Evolutionary conservation across 495 filamentous ascomycete genomes (phyloP), one percentile per base, ranked within the genome.

Genomic region (Talaromyces liani): DNA sequence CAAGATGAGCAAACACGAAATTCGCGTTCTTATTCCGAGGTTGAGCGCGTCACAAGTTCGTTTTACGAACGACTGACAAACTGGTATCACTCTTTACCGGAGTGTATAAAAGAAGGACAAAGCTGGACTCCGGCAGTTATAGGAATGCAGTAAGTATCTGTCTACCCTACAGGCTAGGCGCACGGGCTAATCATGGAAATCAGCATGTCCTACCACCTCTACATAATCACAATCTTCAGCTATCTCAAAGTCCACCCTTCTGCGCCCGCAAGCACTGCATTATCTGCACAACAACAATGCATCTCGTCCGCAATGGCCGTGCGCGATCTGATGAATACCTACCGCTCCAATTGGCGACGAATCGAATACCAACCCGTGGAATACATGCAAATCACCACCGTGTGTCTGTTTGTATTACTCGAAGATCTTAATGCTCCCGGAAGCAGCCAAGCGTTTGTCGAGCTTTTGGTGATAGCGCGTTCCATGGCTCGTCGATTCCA

Each of bases 241-340:
- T 62, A 49, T 5, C 39, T 62, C 60, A 62, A 62, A 62, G 22
- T 22, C 20, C 60, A 62, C 20, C 60, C 60, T 31, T 62, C 60
- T 9, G 18, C 45, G 7, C 60, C 41, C 3, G 27, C 27, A n/a
- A 29, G n/a, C 27, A 45, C 45, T 1, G 39, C 45, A 9, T 51
- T 18, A 25, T 18, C 45, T 20, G 65, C 53, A 8, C 65, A 65
- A 62, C 54, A 58, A 25, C 63, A 60, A 7, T 72, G 71, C 45
- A 31, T 69, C 62, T 29, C 57, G 14, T 67, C 69, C 2, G 71
- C 69, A 16, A 66, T 68, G 29, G 69, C 72, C 25, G 73, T 75
- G 45, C 72, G 72, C 6, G 34, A 39, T 5, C 14, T 68, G 0
- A 29, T 70, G 20, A 63, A 66, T 16, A 58, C 27, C 8, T 49